A percentile compares a stretch with the other conserved stretches of the same genome.
These are phyloP conservation scores for Pyrus bretschneideri DNA, from an alignment of 306 rosid genomes.

Conservation along the genomic window DNA sequence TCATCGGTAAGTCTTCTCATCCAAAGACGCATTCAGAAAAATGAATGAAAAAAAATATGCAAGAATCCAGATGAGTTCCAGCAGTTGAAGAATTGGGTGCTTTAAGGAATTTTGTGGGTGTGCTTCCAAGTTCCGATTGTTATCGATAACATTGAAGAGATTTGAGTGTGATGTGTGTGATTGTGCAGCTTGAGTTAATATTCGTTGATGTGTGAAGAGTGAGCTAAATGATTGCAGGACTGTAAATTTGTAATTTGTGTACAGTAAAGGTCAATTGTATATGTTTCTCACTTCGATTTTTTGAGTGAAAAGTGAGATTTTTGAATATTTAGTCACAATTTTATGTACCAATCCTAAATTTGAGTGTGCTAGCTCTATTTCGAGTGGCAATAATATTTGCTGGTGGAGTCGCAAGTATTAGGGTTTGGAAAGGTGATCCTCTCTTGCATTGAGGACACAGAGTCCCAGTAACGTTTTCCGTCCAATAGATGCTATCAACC, in stretches of 20 bases:
- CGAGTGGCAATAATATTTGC: no score
- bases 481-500: no score
- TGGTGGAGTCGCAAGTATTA: no score
- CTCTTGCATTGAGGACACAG: no score
- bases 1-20: constrained; percentile 55
- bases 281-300: background rate
- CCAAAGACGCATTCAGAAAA: constrained; percentile 36
- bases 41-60: background rate
- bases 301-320: background rate
- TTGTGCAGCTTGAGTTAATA: background rate
- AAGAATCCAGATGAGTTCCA: background rate
- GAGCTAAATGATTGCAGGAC: background rate
- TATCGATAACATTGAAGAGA: background rate
- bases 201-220: background rate
- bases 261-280: background rate
- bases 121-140: constrained; percentile 4
- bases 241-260: background rate
- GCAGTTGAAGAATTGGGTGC: constrained; percentile 7
- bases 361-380: no score
- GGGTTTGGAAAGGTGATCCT: no score
- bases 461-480: no score
- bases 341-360: no score
- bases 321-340: background rate
- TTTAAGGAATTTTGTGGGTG: background rate
- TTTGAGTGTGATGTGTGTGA: background rate